phyloP scores from a whole-genome alignment of 106 monocot genomes.

The Hemerocallis citrina region DNA sequence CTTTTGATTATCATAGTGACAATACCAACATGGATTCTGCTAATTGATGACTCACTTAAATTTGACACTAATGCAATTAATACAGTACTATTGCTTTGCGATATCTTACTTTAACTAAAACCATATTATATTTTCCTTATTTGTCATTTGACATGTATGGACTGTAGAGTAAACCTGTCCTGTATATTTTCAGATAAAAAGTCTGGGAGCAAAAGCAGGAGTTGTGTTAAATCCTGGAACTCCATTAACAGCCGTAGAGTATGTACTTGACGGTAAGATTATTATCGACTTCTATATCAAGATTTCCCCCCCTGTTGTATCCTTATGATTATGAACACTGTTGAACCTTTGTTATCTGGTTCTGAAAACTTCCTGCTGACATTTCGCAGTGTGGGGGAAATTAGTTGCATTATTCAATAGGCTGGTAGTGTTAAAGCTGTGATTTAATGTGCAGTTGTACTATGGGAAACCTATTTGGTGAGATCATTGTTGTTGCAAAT shows the following conservation, averaged over 20 bases:
- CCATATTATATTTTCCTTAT: background rate
- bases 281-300: background rate
- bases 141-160: background rate
- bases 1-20: no score
- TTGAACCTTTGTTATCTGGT: background rate
- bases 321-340: background rate
- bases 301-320: background rate
- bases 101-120: background rate
- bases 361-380: background rate
- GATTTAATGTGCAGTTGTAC: background rate
- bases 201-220: slow-evolving; percentile 96
- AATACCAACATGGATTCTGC: no score
- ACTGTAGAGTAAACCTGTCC: background rate
- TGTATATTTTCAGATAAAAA: slow-evolving; percentile 58
- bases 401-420: background rate
- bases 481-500: no score
- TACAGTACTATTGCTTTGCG: background rate
- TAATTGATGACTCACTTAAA: background rate
- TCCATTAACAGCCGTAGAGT: slow-evolving; percentile 78
- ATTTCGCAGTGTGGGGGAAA: background rate
- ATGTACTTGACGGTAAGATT: slow-evolving; percentile 88
- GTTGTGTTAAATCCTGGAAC: slow-evolving; percentile 96
- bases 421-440: background rate
- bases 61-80: background rate
- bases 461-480: no score